Conservation (phyloP, 2,329 filamentous ascomycete genomes). For the Trichoderma sp. region DNA sequence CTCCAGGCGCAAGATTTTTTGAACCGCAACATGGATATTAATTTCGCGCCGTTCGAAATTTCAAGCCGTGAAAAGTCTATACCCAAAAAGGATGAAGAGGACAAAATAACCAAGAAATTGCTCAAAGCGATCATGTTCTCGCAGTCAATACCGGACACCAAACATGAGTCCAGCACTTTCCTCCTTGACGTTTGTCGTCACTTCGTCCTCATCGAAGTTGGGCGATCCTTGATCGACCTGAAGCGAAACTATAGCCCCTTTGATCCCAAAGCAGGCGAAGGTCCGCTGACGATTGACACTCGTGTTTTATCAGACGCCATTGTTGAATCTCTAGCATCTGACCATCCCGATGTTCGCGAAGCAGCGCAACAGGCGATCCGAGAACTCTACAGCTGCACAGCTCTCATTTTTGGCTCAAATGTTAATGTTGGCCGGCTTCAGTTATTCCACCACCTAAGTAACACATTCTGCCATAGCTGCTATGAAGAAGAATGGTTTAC, state of each 20-base stretch:
- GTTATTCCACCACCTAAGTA: constrained; percentile 83
- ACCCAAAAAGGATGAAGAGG: constrained; percentile 83
- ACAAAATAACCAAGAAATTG: constrained; percentile 79
- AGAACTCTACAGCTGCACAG: constrained; percentile 75
- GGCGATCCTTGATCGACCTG: constrained; percentile 77
- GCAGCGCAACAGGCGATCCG: constrained; percentile 79
- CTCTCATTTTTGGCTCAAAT: constrained; percentile 76
- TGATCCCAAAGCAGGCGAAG: constrained; percentile 83
- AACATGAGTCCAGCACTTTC: constrained; percentile 74
- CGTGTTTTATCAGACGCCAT: constrained; percentile 86
- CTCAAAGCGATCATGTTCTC: constrained; percentile 89
- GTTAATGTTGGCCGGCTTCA: constrained; percentile 73
- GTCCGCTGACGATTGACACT: constrained; percentile 84
- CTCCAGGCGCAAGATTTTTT: constrained; percentile 87
- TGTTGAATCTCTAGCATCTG: constrained; percentile 86
- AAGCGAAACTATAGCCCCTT: constrained; percentile 80
- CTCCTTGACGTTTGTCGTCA: constrained; percentile 83
- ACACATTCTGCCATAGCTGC: constrained; percentile 89
- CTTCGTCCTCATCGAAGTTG: constrained; percentile 88
- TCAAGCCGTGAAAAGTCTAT: constrained; percentile 83
- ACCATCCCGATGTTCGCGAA: constrained; percentile 77
- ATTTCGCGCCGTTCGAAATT: constrained; percentile 70
- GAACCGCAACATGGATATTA: constrained; percentile 70
- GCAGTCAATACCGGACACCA: constrained; percentile 78
- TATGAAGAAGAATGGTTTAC: constrained; percentile 99